These are phyloP conservation scores for Quercus agrifolia DNA, from an alignment of 306 rosid species.

Conservation along the genomic window DNA sequence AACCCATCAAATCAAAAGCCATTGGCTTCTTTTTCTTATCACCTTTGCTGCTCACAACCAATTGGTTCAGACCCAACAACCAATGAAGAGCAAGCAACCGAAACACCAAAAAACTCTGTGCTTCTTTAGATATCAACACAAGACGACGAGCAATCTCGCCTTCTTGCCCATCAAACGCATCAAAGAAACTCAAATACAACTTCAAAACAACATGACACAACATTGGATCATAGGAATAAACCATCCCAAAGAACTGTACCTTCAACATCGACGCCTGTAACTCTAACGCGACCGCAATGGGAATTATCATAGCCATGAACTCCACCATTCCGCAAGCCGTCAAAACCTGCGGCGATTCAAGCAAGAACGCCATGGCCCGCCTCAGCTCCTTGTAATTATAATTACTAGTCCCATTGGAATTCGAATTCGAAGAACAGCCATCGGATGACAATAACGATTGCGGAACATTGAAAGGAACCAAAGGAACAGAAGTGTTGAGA, in stretches of 20 bases:
- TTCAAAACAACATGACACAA: conserved; percentile 76
- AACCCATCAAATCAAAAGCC: conserved; percentile 33
- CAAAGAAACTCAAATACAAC: conserved; percentile 63
- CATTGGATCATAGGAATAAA: conserved; percentile 77
- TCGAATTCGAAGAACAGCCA: background rate
- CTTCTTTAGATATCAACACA: conserved; percentile 61
- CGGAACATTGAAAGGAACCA: conserved; percentile 69
- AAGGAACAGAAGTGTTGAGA: conserved; percentile 54
- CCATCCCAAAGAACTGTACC: conserved; percentile 91
- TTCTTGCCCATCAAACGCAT: conserved; percentile 84
- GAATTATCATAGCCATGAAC: conserved; percentile 64
- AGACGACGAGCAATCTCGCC: conserved; percentile 59
- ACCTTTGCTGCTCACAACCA: conserved; percentile 39
- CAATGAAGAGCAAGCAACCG: conserved; percentile 84
- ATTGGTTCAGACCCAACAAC: conserved; percentile 73
- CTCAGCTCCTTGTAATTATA: conserved; percentile 69
- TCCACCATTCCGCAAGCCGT: conserved; percentile 89
- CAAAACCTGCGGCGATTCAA: conserved; percentile 84
- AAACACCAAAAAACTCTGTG: conserved; percentile 71
- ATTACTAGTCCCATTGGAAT: conserved; percentile 20
- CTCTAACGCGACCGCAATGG: conserved; percentile 72
- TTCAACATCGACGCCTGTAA: conserved; percentile 85
- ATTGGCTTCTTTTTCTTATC: conserved; percentile 26
- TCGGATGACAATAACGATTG: conserved; percentile 28
- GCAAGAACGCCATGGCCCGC: conserved; percentile 78